phyloP scores from a whole-genome alignment of 1,284 basidiomycete genomes.

The Bondarzewia mesenterica region DNA sequence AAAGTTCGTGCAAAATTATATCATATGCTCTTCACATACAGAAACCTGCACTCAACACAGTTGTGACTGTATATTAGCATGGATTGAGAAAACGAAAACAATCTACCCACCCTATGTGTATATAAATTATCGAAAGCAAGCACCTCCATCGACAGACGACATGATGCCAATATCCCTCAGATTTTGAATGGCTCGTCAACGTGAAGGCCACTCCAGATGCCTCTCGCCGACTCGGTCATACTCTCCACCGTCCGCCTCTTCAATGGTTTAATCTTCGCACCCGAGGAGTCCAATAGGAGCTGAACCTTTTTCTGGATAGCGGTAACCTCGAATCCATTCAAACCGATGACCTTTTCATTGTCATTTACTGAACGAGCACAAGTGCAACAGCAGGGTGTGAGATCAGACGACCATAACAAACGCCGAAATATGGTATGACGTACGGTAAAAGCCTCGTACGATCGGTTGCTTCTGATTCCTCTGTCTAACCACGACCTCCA shows the following conservation, averaged over 20 bases:
- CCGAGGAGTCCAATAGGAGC: constrained; percentile 79
- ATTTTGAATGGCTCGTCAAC: constrained; percentile 38
- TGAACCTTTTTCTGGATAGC: constrained; percentile 69
- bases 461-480: constrained; percentile 68
- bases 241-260: constrained; percentile 69
- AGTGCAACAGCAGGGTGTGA: constrained; percentile 1
- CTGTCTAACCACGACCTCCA: constrained; percentile 73
- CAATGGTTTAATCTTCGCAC: constrained; percentile 72
- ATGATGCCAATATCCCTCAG: constrained; percentile 14
- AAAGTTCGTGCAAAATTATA: too few species aligned
- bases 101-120: background rate
- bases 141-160: too few species aligned
- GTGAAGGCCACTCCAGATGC: constrained; percentile 81
- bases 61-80: too few species aligned
- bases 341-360: constrained; percentile 72
- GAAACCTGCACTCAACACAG: too few species aligned
- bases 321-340: constrained; percentile 64
- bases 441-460: constrained; percentile 70
- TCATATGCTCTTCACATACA: too few species aligned
- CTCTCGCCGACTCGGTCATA: constrained; percentile 69
- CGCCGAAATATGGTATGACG: constrained; percentile 19
- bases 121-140: too few species aligned
- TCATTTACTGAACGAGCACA: constrained; percentile 47
- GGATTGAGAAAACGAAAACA: too few species aligned
- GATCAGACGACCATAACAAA: constrained; percentile 2